These are phyloP conservation scores for Aquilaria agallochum DNA, from an alignment of 441 rosid species.

Conservation along the genomic window DNA sequence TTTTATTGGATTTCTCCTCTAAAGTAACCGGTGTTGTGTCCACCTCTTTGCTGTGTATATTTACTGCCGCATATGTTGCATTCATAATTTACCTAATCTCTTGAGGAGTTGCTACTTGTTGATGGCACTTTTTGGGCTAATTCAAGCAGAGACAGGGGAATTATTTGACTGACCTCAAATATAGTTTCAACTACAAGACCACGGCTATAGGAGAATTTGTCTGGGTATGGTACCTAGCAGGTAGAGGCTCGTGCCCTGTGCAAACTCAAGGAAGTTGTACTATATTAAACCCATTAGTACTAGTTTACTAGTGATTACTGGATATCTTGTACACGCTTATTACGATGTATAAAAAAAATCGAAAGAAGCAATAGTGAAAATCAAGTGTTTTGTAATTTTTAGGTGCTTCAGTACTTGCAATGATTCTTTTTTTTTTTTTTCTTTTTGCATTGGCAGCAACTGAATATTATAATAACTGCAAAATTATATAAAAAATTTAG, in stretches of 20 bases:
- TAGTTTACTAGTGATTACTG: background rate
- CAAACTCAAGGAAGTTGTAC: conserved; percentile 1
- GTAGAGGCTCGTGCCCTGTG: background rate
- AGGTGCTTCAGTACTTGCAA: too few species aligned
- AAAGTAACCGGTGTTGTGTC: conserved; percentile 44
- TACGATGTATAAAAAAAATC: too few species aligned
- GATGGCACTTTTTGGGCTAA: conserved; percentile 25
- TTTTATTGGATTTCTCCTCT: conserved; percentile 59
- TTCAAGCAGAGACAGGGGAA: conserved; percentile 31
- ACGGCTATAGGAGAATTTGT: background rate
- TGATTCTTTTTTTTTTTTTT: too few species aligned
- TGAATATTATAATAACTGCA: too few species aligned
- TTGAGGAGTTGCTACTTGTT: conserved; percentile 29
- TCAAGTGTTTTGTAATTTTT: too few species aligned
- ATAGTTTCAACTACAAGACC: background rate
- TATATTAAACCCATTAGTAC: conserved; percentile 10
- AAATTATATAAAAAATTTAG: too few species aligned
- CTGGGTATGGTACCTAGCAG: background rate
- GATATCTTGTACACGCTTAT: too few species aligned
- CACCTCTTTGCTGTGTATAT: conserved; percentile 23
- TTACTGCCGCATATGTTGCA: conserved; percentile 45
- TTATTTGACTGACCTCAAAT: conserved; percentile 14
- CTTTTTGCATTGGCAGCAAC: too few species aligned
- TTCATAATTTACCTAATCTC: conserved; percentile 72
- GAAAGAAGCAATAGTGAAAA: too few species aligned